Base-by-base conservation (phyloP, 2,329 filamentous ascomycete species). In the Fusarium sp. region DNA sequence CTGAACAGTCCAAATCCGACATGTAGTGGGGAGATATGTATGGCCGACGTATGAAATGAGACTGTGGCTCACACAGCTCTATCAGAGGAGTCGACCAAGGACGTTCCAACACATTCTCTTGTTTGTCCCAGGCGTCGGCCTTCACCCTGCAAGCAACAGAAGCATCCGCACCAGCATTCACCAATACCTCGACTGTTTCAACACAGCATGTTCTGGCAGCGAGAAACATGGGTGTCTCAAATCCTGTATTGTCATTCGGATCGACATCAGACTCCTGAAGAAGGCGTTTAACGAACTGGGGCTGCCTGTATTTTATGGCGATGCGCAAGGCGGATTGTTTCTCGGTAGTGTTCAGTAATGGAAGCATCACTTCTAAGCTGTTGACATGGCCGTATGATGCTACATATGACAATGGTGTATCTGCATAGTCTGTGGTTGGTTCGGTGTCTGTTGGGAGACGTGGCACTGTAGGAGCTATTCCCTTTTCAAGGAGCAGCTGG, bases 91-190 rank as follows among this genome's bases (percentile, higher is more conserved):
- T 68, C 9, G 45, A 39, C 56, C 51, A 67, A n/a, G 11, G 17
- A 4, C 12, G 24, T 45, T 45, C 22, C 11, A 42, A 12, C 36
- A 44, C 20, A 18, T 28, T 17, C 15, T 38, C 17, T 32, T 14
- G 18, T 39, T 36, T 26, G 24, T 50, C n/a, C 56, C 56, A 51
- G 14, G 22, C 18, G 17, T 39, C n/a, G 4, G 22, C 26, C 10
- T 51, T 28, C 14, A 56, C 55, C 39, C 39, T 45, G 55, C 72
- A 78, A 13, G 52, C 24, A 20, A 72, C 52, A 30, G 77, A 78
- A 8, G 77, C 76, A 72, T 81, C 73, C 11, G 81, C 82, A 6
- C 81, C 81, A 34, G 79, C 75, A 18, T 78, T 59, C 5, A 83
- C 59, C 32, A 84, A 66, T 2, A 73, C 50, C 13, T 63, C 54